Conservation (phyloP, 768 basidiomycete species). For the Mrakia gelida region DNA sequence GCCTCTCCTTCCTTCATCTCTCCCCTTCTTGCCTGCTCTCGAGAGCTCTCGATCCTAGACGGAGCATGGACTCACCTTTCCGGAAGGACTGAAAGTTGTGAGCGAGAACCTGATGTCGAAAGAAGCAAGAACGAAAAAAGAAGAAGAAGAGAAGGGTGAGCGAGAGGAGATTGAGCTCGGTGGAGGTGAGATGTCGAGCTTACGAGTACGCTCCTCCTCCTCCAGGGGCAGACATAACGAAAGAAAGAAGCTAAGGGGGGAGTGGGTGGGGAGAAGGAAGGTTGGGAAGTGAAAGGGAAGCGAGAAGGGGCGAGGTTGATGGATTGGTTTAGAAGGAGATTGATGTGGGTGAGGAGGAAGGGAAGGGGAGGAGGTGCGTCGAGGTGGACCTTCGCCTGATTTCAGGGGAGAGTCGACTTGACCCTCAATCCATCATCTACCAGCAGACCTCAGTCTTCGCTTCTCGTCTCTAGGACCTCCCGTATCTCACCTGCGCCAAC, state of each 20-base stretch:
- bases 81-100: constrained; percentile 98
- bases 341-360: too few relatives aligned
- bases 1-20: background rate
- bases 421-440: background rate
- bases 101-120: constrained; percentile 75
- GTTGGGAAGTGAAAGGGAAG: background rate
- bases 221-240: constrained; percentile 42
- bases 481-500: too few relatives aligned
- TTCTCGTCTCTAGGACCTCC: background rate
- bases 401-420: too few relatives aligned
- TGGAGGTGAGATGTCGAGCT: constrained; percentile 9
- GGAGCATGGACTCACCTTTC: constrained; percentile 51
- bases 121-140: background rate
- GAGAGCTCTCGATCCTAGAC: background rate
- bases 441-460: background rate
- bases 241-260: background rate
- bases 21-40: background rate
- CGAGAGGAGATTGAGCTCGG: background rate
- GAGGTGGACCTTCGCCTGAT: too few relatives aligned
- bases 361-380: too few relatives aligned
- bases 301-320: background rate
- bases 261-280: background rate
- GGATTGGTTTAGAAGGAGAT: background rate
- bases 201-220: constrained; percentile 48
- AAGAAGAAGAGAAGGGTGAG: background rate